Conservation (phyloP, 108 stramenopile species). For the Chaetoceros muelleri region DNA sequence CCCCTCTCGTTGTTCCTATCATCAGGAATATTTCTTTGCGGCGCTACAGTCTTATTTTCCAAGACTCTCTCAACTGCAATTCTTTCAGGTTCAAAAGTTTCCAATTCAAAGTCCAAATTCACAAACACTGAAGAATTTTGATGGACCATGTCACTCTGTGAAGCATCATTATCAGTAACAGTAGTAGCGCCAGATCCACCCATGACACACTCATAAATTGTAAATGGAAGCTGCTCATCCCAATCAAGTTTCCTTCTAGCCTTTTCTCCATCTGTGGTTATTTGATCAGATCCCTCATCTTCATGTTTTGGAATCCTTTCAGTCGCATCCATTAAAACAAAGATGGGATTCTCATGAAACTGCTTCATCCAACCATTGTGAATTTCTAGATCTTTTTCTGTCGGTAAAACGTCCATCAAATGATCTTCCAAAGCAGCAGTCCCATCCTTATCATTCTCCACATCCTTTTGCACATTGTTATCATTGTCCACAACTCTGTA, state of each 20-base stretch:
- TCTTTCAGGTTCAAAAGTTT: slow-evolving; percentile 59
- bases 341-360: slow-evolving; percentile 29
- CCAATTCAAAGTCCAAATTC: slow-evolving; percentile 41
- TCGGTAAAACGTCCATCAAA: slow-evolving; percentile 17
- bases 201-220: slow-evolving; percentile 47
- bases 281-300: neutral
- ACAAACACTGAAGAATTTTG: slow-evolving; percentile 34
- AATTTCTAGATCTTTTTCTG: slow-evolving; percentile 36
- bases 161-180: too few species aligned
- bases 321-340: slow-evolving; percentile 28
- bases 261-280: neutral
- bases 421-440: neutral
- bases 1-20: neutral
- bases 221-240: slow-evolving; percentile 36
- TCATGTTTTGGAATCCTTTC: slow-evolving; percentile 5
- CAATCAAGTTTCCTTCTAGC: slow-evolving; percentile 6
- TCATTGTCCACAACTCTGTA: slow-evolving; percentile 38
- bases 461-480: slow-evolving; percentile 1
- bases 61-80: slow-evolving; percentile 75
- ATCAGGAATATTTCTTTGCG: neutral
- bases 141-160: too few species aligned
- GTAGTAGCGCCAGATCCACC: too few species aligned
- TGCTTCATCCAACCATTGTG: slow-evolving; percentile 27
- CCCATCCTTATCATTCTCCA: too few species aligned
- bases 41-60: slow-evolving; percentile 16